phyloP scores from a whole-genome alignment of 2,329 filamentous ascomycete genomes.

The Trichoderma semiorbis region DNA sequence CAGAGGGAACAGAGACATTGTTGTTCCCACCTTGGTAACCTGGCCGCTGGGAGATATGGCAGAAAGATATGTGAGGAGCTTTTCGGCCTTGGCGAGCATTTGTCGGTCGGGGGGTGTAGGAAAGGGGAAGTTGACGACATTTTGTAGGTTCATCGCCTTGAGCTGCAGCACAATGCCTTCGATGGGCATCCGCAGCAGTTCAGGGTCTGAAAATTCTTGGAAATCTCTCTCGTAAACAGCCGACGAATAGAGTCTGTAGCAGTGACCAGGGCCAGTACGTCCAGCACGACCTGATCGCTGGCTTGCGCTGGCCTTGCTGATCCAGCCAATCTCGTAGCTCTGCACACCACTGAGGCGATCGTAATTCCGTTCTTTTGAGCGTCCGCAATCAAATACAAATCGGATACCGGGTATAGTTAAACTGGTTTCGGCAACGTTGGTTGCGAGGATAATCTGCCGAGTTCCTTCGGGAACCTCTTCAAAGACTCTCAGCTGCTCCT shows the following conservation, averaged over 20 bases:
- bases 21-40: constrained; percentile 74
- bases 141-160: constrained; percentile 89
- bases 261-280: constrained; percentile 92
- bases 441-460: constrained; percentile 83
- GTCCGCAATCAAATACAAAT: constrained; percentile 93
- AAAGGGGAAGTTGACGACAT: constrained; percentile 92
- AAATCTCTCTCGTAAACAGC: constrained; percentile 92
- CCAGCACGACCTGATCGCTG: constrained; percentile 92
- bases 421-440: constrained; percentile 96
- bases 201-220: constrained; percentile 77
- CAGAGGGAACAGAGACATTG: constrained; percentile 85
- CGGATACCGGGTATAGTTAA: constrained; percentile 92
- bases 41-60: constrained; percentile 69
- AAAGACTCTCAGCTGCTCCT: constrained; percentile 88
- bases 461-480: constrained; percentile 78
- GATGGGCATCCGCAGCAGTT: constrained; percentile 86
- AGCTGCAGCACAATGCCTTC: constrained; percentile 90
- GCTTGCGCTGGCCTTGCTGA: constrained; percentile 92
- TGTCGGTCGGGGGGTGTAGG: constrained; percentile 80
- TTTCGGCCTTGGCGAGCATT: constrained; percentile 79
- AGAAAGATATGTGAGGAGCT: constrained; percentile 78
- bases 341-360: constrained; percentile 88
- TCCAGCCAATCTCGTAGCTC: constrained; percentile 92
- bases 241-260: constrained; percentile 90
- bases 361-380: constrained; percentile 88